Evolutionary conservation across 148 eudicot species (phyloP).

Genomic region (Vaccinium corymbosum): DNA sequence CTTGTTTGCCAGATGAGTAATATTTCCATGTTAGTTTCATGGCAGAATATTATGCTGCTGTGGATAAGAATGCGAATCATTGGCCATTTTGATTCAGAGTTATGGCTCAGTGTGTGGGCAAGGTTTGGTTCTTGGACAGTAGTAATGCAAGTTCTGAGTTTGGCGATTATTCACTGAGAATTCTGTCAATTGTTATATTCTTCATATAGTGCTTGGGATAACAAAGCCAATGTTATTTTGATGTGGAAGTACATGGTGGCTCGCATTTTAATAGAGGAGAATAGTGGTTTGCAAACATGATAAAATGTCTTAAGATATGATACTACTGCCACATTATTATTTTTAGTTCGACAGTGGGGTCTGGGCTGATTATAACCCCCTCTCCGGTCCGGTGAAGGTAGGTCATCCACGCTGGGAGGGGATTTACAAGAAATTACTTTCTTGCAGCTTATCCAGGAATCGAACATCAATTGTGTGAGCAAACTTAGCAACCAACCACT

Average conservation of each 20-base stretch:
- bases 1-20: neutral
- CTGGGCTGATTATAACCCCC: no score
- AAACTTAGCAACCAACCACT: no score
- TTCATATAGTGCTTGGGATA: neutral
- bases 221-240: neutral
- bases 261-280: conserved; percentile 4
- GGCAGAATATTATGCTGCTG: neutral
- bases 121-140: neutral
- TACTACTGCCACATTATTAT: neutral
- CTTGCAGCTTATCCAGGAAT: no score
- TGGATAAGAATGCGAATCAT: neutral
- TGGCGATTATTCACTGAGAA: neutral
- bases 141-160: neutral
- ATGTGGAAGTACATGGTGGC: neutral
- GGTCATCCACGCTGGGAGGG: no score
- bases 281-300: conserved; percentile 3
- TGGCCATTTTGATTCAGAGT: neutral
- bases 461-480: no score
- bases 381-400: no score
- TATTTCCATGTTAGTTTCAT: neutral
- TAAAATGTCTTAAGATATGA: neutral
- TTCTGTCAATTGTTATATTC: neutral
- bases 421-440: no score
- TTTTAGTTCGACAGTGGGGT: no score
- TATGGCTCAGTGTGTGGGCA: neutral